Percentiles rank a stretch among this genome's conserved stretches.
Conservation (phyloP, 1,139 yeast species). For the Lodderomyces beijingensis region DNA sequence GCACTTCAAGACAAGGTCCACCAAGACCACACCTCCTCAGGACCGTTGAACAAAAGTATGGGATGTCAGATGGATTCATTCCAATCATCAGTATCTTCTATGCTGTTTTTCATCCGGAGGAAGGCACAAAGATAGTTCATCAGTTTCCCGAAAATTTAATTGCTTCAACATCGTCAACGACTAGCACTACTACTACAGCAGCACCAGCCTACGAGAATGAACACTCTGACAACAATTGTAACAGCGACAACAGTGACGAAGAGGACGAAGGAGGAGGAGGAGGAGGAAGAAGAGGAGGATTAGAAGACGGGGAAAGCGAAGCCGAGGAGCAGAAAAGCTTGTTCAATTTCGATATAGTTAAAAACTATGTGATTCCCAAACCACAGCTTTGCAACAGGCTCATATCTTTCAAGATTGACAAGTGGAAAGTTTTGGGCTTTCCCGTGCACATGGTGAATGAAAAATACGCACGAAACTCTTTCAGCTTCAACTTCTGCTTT, state of each 20-base stretch:
- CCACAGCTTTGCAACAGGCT: conserved; percentile 83
- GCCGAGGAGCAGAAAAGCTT: conserved; percentile 20
- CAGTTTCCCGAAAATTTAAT: conserved; percentile 73
- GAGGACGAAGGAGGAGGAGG: conserved; percentile 1
- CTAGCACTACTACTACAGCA: conserved; percentile 1
- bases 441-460: conserved; percentile 80
- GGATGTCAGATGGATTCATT: conserved; percentile 58
- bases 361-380: conserved; percentile 90
- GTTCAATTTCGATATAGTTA: conserved; percentile 79
- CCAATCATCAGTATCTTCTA: conserved; percentile 86
- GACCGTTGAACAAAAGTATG: conserved; percentile 25
- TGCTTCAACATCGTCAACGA: conserved; percentile 1
- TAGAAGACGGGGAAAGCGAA: background rate
- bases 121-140: conserved; percentile 89
- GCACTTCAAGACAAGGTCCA: too few species aligned
- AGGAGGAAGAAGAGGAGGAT: too few species aligned
- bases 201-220: background rate
- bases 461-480: conserved; percentile 82
- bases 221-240: background rate
- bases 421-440: conserved; percentile 76
- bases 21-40: background rate
- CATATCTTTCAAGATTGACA: conserved; percentile 66
- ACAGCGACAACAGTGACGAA: background rate
- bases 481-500: conserved; percentile 88
- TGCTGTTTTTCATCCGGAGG: conserved; percentile 91